A percentile compares a stretch with the other conserved stretches of the same genome.
phyloP scores from a whole-genome alignment of 306 rosid genomes.

The Geum urbanum region DNA sequence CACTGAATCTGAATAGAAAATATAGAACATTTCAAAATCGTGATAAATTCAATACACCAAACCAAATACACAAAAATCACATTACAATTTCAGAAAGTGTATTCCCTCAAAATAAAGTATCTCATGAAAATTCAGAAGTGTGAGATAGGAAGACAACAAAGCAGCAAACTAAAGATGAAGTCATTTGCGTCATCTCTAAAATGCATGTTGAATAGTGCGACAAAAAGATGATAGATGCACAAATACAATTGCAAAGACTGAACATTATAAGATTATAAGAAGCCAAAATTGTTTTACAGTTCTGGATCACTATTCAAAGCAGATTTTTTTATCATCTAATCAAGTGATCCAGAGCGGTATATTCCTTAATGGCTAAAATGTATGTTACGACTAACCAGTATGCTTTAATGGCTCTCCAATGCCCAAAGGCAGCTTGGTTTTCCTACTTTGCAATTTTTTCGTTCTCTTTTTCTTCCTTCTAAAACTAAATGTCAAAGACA shows the following conservation, averaged over 20 bases:
- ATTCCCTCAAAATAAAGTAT: background rate
- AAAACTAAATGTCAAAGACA: background rate
- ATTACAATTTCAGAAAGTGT: background rate
- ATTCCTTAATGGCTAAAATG: background rate
- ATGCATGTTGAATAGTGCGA: background rate
- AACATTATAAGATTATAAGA: background rate
- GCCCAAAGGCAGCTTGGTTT: background rate
- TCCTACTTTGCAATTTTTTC: background rate
- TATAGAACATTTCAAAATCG: background rate
- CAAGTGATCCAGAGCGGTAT: background rate
- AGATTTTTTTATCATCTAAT: background rate
- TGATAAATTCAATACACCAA: background rate
- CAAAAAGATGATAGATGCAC: background rate
- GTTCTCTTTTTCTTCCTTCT: background rate
- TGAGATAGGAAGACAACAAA: background rate
- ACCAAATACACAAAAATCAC: constrained; percentile 2
- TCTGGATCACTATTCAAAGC: background rate
- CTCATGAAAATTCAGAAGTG: background rate
- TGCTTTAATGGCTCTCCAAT: background rate
- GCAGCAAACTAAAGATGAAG: background rate
- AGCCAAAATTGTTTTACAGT: background rate
- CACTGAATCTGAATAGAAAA: constrained; percentile 61
- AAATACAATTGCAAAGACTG: background rate
- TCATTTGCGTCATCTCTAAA: background rate
- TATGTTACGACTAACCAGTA: background rate